Evolutionary conservation across 768 basidiomycete species (phyloP).

Genomic region (Lentinula detonsa): DNA sequence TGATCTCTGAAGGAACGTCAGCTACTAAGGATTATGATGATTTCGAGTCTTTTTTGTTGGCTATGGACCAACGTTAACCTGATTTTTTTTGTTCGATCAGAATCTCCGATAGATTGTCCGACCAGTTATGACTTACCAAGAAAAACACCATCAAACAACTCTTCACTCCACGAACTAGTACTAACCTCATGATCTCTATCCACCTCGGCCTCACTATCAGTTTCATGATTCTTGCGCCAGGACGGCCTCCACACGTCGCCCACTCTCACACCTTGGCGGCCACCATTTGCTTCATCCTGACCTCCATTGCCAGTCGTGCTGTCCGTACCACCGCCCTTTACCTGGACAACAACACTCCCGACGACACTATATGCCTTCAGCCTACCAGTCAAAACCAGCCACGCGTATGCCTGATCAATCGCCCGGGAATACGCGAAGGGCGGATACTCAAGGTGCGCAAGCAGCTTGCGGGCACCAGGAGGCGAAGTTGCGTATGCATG

Average conservation of each 20-base stretch:
- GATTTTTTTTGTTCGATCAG: no score
- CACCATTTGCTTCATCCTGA: constrained; percentile 11
- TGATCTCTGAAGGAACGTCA: no score
- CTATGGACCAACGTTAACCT: no score
- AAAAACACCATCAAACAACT: constrained; percentile 29
- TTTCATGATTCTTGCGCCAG: background rate
- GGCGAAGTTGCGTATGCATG: constrained; percentile 66
- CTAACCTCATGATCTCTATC: constrained; percentile 20
- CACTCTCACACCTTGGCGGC: background rate
- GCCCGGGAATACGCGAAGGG: constrained; percentile 75
- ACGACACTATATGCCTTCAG: constrained; percentile 60
- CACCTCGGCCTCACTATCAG: background rate
- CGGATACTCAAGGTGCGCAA: constrained; percentile 52
- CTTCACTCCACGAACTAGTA: constrained; percentile 54
- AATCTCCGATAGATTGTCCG: no score
- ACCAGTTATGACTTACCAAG: no score
- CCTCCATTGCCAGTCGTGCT: background rate
- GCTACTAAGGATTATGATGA: no score
- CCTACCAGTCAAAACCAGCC: constrained; percentile 53
- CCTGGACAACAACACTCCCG: constrained; percentile 62
- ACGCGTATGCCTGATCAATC: constrained; percentile 67
- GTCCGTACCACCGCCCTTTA: constrained; percentile 43
- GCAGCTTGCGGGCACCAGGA: constrained; percentile 53
- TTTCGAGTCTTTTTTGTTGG: no score
- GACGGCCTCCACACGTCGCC: background rate